A percentile compares a stretch with the other conserved stretches of the same genome.
These are phyloP conservation scores for Chalciporus pseudorubinellus DNA, from an alignment of 768 basidiomycete species.

Conservation along the genomic window DNA sequence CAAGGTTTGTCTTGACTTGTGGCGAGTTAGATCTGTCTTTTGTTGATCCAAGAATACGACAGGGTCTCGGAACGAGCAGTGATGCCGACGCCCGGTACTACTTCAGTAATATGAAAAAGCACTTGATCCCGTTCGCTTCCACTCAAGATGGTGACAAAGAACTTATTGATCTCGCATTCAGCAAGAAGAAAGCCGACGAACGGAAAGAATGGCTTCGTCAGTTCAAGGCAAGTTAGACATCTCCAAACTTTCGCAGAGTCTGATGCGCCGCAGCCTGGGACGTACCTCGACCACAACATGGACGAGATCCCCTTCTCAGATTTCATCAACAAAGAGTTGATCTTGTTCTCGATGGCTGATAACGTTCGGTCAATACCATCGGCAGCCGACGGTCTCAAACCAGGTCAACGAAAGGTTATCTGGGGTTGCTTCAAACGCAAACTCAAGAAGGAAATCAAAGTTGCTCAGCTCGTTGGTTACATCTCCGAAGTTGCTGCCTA, in stretches of 20 bases:
- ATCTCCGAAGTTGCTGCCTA: slow-evolving; percentile 92
- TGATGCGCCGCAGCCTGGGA: slow-evolving; percentile 69
- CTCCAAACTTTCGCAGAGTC: background rate
- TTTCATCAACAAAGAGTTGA: slow-evolving; percentile 97
- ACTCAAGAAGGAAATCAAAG: slow-evolving; percentile 89
- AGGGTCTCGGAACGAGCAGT: slow-evolving; percentile 96
- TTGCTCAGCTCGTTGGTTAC: slow-evolving; percentile 94
- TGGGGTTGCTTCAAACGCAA: slow-evolving; percentile 97
- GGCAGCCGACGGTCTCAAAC: slow-evolving; percentile 91
- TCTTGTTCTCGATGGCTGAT: slow-evolving; percentile 99
- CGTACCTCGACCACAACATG: slow-evolving; percentile 85
- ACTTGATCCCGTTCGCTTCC: slow-evolving; percentile 89
- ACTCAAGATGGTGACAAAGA: slow-evolving; percentile 80
- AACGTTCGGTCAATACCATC: slow-evolving; percentile 98
- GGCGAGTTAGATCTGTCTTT: background rate
- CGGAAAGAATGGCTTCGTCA: slow-evolving; percentile 97
- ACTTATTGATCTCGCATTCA: slow-evolving; percentile 96
- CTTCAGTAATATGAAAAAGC: slow-evolving; percentile 88
- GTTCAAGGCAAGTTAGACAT: slow-evolving; percentile 60
- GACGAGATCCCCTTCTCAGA: slow-evolving; percentile 86
- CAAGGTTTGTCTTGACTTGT: slow-evolving; percentile 63
- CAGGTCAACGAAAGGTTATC: slow-evolving; percentile 95
- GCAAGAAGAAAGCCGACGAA: slow-evolving; percentile 98
- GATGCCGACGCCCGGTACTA: slow-evolving; percentile 90
- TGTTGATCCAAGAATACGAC: slow-evolving; percentile 2